Conservation (phyloP, 2,329 filamentous ascomycete genomes). For the Aspergillus sp. region DNA sequence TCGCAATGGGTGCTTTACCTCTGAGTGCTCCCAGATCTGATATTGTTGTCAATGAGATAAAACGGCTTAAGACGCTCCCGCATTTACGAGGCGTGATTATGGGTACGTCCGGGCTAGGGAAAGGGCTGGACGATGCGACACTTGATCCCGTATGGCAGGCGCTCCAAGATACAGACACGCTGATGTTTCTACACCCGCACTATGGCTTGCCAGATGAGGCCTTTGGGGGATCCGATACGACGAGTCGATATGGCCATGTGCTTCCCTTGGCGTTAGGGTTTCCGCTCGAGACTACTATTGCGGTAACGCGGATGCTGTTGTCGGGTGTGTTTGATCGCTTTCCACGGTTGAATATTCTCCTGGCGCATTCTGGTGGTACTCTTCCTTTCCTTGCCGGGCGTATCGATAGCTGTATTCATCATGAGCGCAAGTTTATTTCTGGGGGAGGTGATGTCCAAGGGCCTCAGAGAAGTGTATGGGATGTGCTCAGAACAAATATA, state of each 20-base stretch:
- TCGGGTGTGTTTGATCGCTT: conserved; percentile 80
- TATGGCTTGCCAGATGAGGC: conserved; percentile 81
- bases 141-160: conserved; percentile 72
- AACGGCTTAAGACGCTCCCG: conserved; percentile 59
- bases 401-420: conserved; percentile 82
- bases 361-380: conserved; percentile 87
- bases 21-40: conserved; percentile 65
- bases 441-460: conserved; percentile 62
- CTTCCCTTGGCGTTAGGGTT: conserved; percentile 83
- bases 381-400: conserved; percentile 84
- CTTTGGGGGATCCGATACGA: conserved; percentile 72
- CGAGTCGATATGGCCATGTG: conserved; percentile 78
- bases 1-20: conserved; percentile 80
- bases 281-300: conserved; percentile 89
- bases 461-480: conserved; percentile 61
- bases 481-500: conserved; percentile 70
- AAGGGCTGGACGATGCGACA: conserved; percentile 73
- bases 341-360: conserved; percentile 66
- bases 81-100: conserved; percentile 84
- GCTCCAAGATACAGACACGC: conserved; percentile 62
- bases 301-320: conserved; percentile 83
- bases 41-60: conserved; percentile 63
- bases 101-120: conserved; percentile 77
- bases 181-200: conserved; percentile 87
- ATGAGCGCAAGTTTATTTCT: conserved; percentile 73